Evolutionary conservation across 2,329 filamentous ascomycete genomes (phyloP).

Genomic region (Zelopaecilomyces penicillatus): DNA sequence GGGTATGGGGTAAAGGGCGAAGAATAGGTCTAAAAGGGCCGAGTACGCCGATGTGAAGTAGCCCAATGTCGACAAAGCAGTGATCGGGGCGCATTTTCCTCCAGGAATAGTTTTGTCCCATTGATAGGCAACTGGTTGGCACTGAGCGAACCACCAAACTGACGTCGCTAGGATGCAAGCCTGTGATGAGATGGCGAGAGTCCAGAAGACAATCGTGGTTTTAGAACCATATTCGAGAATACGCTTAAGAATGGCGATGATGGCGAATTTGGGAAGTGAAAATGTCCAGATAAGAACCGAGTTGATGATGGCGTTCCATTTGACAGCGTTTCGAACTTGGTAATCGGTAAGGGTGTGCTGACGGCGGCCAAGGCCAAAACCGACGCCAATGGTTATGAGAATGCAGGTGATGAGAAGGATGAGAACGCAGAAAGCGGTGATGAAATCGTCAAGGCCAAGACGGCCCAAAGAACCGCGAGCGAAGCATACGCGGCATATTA

Average conservation of each 20-base stretch:
- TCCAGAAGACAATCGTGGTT: constrained; percentile 17
- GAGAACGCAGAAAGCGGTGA: constrained; percentile 14
- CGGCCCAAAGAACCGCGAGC: constrained; percentile 14
- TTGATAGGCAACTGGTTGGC: constrained; percentile 14
- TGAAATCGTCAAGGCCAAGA: constrained; percentile 17
- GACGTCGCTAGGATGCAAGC: constrained; percentile 16
- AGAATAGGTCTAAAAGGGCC: constrained; percentile 20
- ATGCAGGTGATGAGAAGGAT: constrained; percentile 16
- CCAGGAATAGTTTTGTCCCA: constrained; percentile 14
- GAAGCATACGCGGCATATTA: constrained; percentile 13
- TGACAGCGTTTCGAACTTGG: constrained; percentile 11
- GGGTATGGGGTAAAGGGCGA: constrained; percentile 16
- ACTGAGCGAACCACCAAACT: constrained; percentile 19
- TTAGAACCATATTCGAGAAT: constrained; percentile 18
- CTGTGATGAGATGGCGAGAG: constrained; percentile 15
- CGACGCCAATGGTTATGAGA: constrained; percentile 14
- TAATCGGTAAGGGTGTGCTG: constrained; percentile 6
- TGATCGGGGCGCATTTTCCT: constrained; percentile 13
- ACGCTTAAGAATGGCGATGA: constrained; percentile 18
- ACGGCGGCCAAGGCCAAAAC: constrained; percentile 16
- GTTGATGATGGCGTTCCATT: constrained; percentile 19
- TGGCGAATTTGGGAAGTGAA: constrained; percentile 19
- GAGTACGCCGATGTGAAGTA: constrained; percentile 19
- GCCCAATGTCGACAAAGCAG: constrained; percentile 14
- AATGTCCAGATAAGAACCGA: constrained; percentile 19